Base-by-base conservation (phyloP, 2,329 filamentous ascomycete species). In the Trichoderma semiorbis region DNA sequence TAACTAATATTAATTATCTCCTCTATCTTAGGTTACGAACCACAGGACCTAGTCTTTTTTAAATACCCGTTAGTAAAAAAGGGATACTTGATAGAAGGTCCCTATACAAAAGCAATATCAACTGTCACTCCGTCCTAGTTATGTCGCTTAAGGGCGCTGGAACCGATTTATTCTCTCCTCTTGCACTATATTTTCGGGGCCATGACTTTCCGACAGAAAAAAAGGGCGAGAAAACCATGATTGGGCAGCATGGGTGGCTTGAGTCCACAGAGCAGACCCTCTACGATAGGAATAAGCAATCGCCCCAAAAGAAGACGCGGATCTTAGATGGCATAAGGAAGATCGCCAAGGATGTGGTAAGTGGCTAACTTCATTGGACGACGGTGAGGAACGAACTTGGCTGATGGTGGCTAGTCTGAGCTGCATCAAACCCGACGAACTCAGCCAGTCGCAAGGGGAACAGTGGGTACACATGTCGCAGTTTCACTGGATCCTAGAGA, bases 231-330 rank as follows among this genome's bases (percentile, higher is more conserved):
- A 89, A 89, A 80, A 84, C 80, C 3, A 78, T 90, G 77, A 85
- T 89, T 71, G 87, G 88, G 3, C 79, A 85, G 3, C 84, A 87
- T 62, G 88, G 88, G 26, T 90, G 87, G 87, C 82, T 89, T 3
- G 87, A 89, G 76, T 82, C 82, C 18, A 85, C 81, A 1, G 78
- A 78, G 7, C 72, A 61, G 21, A 71, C 14, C 43, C 53, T 7
- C 2, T 72, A 70, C 4, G 75, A 78, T 1, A 75, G 76, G 43
- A 74, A 71, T 3, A 78, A 74, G 26, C 80, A 78, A 73, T 69
- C 76, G 3, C 75, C 76, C 0, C 77, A 78, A 53, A 86, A 84
- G 75, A 85, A 81, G 73, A 71, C 75, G 0, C 78, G 83, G 0
- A 82, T 88, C 57, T 74, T 87, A 3, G 82, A 85, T 70, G 81